Evolutionary conservation across 805 yeast genomes (phyloP), one percentile per base, ranked within the genome.

Genomic region (Saturnispora serradocipensis): DNA sequence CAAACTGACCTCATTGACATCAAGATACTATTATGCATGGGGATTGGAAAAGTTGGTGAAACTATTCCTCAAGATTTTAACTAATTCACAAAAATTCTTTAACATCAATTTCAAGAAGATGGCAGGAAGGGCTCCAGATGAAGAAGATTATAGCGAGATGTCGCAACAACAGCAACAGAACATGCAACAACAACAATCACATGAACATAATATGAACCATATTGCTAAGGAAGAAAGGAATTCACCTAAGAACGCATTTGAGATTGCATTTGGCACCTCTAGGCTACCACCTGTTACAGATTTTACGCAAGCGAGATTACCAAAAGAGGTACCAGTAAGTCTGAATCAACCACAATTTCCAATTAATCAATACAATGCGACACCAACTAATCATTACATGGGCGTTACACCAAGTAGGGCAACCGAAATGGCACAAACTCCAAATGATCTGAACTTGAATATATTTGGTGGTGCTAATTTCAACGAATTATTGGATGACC

Each of bases 21-120:
- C 67, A 52, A 62, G 64, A 40, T 72, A 73, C 56, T 73, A 73
- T 55, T 73, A 73, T 55, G 75, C 76, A 2, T 73, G 76, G 76
- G 66, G 75, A 53, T 63, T 73, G 49, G 67, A 67, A 51, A 73
- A 72, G 52, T 61, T 72, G 53, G 74, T 70, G 43, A 70, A 67
- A 28, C 70, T 68, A 49, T 68, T 69, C 55, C 67, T 62, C 55
- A 67, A 67, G 45, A 63, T 68, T 18, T 58, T 69, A 51, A 54
- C 63, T 1, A 66, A 68, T 54, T 67, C 72, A 5, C 66, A 57
- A 57, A 67, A 65, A 36, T 55, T 69, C 24, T 68, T 68, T 55
- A 62, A 61, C 48, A 45, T 67, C 28, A 64, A 65, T 48, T 66
- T 65, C 53, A 65, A 61, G 34, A 56, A 55, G 8, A 60, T 66